These are phyloP conservation scores for Microthyrium microscopicum DNA, from an alignment of 2,329 filamentous ascomycete species.

Conservation along the genomic window DNA sequence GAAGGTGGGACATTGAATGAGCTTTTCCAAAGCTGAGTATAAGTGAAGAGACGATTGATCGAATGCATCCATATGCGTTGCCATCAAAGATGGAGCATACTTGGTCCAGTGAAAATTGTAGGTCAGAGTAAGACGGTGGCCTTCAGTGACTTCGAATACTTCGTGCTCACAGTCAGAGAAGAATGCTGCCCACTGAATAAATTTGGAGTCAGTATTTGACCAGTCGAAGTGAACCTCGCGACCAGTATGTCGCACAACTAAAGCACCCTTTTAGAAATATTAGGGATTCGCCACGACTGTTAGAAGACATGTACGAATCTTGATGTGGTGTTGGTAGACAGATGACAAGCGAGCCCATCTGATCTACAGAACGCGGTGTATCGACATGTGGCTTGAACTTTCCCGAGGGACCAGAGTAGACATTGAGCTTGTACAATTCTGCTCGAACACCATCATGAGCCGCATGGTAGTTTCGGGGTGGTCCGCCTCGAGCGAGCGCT, in stretches of 20 bases:
- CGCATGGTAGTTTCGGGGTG: too few species aligned
- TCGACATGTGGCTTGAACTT: slow-evolving; percentile 37
- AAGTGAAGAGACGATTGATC: neutral
- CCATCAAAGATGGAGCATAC: neutral
- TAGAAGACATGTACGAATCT: too few species aligned
- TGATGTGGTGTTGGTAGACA: slow-evolving; percentile 26
- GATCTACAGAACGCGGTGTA: slow-evolving; percentile 30
- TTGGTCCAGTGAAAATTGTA: neutral
- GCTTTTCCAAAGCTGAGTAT: neutral
- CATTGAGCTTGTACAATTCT: slow-evolving; percentile 42
- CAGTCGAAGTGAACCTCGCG: neutral
- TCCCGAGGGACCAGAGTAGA: slow-evolving; percentile 35
- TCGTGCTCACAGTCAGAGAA: slow-evolving; percentile 2
- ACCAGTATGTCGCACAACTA: neutral
- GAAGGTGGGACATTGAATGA: neutral
- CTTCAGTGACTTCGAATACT: slow-evolving; percentile 2
- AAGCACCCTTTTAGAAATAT: neutral
- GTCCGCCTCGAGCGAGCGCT: slow-evolving; percentile 15
- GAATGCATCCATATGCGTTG: neutral
- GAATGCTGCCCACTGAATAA: neutral
- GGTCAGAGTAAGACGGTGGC: slow-evolving; percentile 1
- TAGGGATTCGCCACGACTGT: too few species aligned
- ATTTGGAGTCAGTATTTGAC: neutral
- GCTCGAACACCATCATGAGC: slow-evolving; percentile 21
- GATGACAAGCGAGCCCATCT: slow-evolving; percentile 39